Evolutionary conservation across 169 alveolate species (phyloP).

Genomic region (Babesia ovata): DNA sequence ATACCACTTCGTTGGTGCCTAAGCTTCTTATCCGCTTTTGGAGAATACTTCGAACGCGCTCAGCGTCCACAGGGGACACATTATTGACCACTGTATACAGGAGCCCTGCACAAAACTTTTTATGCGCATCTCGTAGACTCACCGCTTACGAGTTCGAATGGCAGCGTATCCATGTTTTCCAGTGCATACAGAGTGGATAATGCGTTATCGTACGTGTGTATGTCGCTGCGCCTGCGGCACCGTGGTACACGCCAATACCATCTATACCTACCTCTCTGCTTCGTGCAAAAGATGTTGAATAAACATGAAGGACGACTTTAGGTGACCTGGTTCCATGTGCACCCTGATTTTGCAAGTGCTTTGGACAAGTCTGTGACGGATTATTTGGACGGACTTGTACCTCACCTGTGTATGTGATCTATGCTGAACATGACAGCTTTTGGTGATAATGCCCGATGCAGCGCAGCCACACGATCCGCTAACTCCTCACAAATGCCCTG

Average conservation of each 20-base stretch:
- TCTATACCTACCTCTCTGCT: conserved; percentile 26
- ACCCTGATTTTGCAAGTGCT: conserved; percentile 16
- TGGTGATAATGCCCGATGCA: conserved; percentile 22
- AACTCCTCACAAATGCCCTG: conserved; percentile 17
- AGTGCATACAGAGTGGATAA: conserved; percentile 3
- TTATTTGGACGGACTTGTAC: no score
- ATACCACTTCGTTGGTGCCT: background rate
- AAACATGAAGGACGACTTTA: background rate
- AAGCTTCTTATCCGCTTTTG: background rate
- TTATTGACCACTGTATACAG: conserved; percentile 19
- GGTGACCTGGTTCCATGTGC: background rate
- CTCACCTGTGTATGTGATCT: conserved; percentile 51
- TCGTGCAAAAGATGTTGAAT: conserved; percentile 34
- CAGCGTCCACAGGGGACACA: background rate
- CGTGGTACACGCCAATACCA: background rate
- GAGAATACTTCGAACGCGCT: background rate
- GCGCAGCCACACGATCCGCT: background rate
- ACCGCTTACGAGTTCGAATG: conserved; percentile 26
- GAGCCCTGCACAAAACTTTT: conserved; percentile 5
- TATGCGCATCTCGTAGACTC: background rate
- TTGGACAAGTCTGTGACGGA: conserved; percentile 6
- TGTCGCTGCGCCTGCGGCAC: conserved; percentile 23
- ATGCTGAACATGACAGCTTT: conserved; percentile 28
- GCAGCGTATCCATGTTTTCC: background rate
- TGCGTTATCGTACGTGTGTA: conserved; percentile 6